Percentiles rank a stretch among this genome's conserved stretches.
These are phyloP conservation scores for Starmerella sirachaensis DNA, from an alignment of 805 yeast genomes.

Conservation along the genomic window DNA sequence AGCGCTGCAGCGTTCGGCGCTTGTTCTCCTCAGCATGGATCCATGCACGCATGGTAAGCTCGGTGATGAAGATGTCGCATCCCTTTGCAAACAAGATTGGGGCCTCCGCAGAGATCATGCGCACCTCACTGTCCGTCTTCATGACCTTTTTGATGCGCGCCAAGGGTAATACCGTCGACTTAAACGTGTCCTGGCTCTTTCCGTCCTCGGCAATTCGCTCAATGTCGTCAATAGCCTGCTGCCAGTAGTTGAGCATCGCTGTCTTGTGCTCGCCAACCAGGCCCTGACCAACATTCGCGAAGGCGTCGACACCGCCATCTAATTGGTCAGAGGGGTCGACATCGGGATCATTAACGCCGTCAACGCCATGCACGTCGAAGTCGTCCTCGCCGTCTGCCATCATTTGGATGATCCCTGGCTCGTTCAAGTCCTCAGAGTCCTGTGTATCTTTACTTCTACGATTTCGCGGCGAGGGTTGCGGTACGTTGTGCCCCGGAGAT, in stretches of 20 bases:
- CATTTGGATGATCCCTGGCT: too few relatives aligned
- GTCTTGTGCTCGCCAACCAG: slow-evolving; percentile 69
- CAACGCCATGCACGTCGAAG: slow-evolving; percentile 6
- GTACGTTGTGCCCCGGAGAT: too few relatives aligned
- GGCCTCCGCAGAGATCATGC: slow-evolving; percentile 97
- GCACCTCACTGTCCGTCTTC: slow-evolving; percentile 95
- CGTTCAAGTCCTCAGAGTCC: too few relatives aligned
- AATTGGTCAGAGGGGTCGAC: slow-evolving; percentile 12
- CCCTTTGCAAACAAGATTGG: slow-evolving; percentile 96
- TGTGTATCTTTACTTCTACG: too few relatives aligned
- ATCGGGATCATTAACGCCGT: too few relatives aligned
- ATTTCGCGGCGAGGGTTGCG: too few relatives aligned
- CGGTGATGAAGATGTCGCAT: slow-evolving; percentile 94
- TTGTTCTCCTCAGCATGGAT: slow-evolving; percentile 95
- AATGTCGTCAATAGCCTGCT: slow-evolving; percentile 79
- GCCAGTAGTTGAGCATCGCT: slow-evolving; percentile 95
- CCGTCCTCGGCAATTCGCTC: slow-evolving; percentile 39
- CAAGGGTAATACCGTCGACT: slow-evolving; percentile 85
- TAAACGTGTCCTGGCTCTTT: slow-evolving; percentile 64
- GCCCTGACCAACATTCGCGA: slow-evolving; percentile 88
- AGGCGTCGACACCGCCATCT: slow-evolving; percentile 43
- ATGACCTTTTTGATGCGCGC: slow-evolving; percentile 95
- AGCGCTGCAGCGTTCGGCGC: slow-evolving; percentile 83
- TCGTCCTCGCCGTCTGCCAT: slow-evolving; percentile 7
- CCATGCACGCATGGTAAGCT: slow-evolving; percentile 97